A percentile compares a stretch with the other conserved stretches of the same genome.
These are phyloP conservation scores for Stagonosporopsis cucurbitacearum DNA, from an alignment of 2,329 filamentous ascomycete species.

Conservation along the genomic window DNA sequence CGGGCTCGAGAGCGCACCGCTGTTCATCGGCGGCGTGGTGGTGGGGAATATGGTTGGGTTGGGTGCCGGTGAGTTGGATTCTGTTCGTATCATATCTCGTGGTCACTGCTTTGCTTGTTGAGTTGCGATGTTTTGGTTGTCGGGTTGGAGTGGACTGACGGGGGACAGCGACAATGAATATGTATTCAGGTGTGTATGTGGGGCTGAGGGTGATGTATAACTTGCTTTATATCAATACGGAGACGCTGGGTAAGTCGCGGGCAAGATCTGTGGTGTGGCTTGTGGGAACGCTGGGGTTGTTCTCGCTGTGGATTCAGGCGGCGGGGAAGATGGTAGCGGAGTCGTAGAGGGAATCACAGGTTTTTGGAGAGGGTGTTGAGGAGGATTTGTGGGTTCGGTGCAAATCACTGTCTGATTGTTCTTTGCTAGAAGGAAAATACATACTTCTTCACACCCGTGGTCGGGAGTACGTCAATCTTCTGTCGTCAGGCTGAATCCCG, in stretches of 20 bases:
- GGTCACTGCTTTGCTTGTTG: too few relatives aligned
- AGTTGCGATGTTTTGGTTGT: too few relatives aligned
- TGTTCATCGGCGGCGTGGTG: conserved; percentile 54
- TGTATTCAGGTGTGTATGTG: conserved; percentile 22
- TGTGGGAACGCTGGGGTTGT: conserved; percentile 13
- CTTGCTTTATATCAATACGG: conserved; percentile 29
- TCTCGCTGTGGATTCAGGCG: conserved; percentile 31
- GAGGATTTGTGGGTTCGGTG: too few relatives aligned
- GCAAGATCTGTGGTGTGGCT: conserved; percentile 26
- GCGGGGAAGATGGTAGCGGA: conserved; percentile 20
- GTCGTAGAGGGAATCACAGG: background rate
- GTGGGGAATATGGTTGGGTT: conserved; percentile 50
- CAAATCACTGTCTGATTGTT: background rate
- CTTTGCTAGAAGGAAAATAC: background rate
- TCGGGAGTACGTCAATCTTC: background rate
- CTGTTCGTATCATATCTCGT: too few relatives aligned
- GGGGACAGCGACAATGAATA: conserved; percentile 31
- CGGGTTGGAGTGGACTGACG: background rate
- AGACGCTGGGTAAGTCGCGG: conserved; percentile 25
- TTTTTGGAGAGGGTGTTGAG: background rate
- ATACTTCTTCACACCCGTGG: background rate
- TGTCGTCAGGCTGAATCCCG: conserved; percentile 14
- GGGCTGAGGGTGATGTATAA: conserved; percentile 30
- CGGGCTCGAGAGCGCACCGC: conserved; percentile 54
- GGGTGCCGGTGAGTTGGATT: conserved; percentile 21